Base-by-base conservation (phyloP, 2,329 filamentous ascomycete species). In the Keithomyces neogunnii region DNA sequence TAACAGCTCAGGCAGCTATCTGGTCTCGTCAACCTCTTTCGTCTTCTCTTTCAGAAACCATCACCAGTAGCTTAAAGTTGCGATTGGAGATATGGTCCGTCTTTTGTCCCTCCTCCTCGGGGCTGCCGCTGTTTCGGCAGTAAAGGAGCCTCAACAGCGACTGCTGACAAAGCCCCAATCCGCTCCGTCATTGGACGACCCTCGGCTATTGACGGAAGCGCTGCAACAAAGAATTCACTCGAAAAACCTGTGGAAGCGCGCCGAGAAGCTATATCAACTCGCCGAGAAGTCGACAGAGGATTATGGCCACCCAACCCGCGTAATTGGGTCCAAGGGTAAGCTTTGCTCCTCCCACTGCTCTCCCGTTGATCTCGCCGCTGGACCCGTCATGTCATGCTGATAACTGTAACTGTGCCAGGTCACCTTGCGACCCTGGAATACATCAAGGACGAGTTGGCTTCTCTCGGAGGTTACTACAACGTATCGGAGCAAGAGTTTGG, bases 221-320 rank as follows among this genome's bases (percentile, higher is more conserved):
- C 71, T 86, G 2, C 80, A 86, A 65, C 69, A 67, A 13, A 70
- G 69, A 53, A 84, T 89, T 66, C 72, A 69, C 19, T 65, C 68
- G 40, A 68, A 78, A 19, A 79, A 76, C 29, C 76, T 89, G 5
- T 66, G 84, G 42, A 65, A 71, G 4, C 78, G 83, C 26, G 80
- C 85, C 4, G 71, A 83, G 59, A 65, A 79, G 40, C 75, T 89
- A 7, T 87, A 78, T 59, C 69, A 77, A 48, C 77, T 87, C 51
- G 84, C 85, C 0, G 72, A 83, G 63, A 69, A 75, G 49, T 75
- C 76, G 9, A 69, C 77, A 54, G 70, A 75, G 2, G 81, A 86
- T 55, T 86, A 82, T 61, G 78, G 78, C 54, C 84, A 84, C 59
- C 85, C 85, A 1, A 88, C 85, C 1, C 76, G 85, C 49, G 84